These are phyloP conservation scores for Odonthalia washingtoniensis DNA, from an alignment of 31 red algal species.

Conservation along the genomic window DNA sequence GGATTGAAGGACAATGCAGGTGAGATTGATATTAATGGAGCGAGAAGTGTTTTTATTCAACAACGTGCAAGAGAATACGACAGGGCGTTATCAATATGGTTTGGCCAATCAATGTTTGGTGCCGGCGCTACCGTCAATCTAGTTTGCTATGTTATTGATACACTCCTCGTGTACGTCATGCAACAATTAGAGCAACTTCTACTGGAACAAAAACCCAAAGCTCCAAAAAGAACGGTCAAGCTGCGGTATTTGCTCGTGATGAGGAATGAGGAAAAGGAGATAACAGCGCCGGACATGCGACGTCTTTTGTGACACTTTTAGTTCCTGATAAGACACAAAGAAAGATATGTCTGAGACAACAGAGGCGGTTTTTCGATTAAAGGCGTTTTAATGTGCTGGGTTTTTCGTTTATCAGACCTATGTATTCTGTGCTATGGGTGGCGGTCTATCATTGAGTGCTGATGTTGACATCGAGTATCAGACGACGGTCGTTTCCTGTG, in stretches of 20 bases:
- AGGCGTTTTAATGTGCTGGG: constrained; percentile 54
- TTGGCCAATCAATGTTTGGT: constrained; percentile 69
- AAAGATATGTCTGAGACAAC: constrained; percentile 65
- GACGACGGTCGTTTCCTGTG: constrained; percentile 62
- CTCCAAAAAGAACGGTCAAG: neutral
- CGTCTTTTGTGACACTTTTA: constrained; percentile 52
- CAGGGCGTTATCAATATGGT: constrained; percentile 60
- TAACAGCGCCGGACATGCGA: constrained; percentile 48
- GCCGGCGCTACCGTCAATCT: constrained; percentile 62
- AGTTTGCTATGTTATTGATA: constrained; percentile 58
- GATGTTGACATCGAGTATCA: constrained; percentile 79
- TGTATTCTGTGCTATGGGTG: constrained; percentile 71
- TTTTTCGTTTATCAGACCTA: constrained; percentile 74
- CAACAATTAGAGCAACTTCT: constrained; percentile 42
- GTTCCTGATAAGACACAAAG: constrained; percentile 68
- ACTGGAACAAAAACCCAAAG: constrained; percentile 10
- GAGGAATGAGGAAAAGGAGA: constrained; percentile 28
- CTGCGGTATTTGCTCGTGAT: neutral
- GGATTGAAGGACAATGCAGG: too few relatives aligned
- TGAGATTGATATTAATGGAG: too few relatives aligned
- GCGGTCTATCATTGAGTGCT: constrained; percentile 56
- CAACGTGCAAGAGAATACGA: constrained; percentile 58
- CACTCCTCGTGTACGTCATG: constrained; percentile 52
- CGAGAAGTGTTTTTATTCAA: too few relatives aligned
- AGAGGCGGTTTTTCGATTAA: constrained; percentile 50